Conservation (phyloP, 1,139 yeast species). For the Sugiyamaella sp. region DNA sequence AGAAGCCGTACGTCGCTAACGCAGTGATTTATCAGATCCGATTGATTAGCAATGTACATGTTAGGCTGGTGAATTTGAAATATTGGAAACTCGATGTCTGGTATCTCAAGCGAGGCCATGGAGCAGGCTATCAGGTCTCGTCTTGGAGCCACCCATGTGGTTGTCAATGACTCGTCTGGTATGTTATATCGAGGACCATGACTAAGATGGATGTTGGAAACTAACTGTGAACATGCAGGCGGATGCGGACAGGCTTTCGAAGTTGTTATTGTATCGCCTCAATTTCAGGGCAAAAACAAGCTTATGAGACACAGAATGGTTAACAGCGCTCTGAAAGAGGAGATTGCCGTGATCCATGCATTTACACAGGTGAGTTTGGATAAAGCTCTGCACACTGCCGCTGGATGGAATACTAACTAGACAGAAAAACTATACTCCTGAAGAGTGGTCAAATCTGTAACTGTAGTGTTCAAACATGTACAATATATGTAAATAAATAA, state of each 20-base stretch:
- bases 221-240: conserved; percentile 44
- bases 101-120: conserved; percentile 30
- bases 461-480: background rate
- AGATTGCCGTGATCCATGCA: conserved; percentile 86
- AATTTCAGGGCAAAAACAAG: conserved; percentile 80
- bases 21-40: conserved; percentile 9
- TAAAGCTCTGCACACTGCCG: background rate
- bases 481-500: conserved; percentile 3
- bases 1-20: conserved; percentile 10
- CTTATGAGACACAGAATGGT: conserved; percentile 85
- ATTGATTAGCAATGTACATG: conserved; percentile 12
- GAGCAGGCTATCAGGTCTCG: conserved; percentile 39
- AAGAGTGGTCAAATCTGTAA: conserved; percentile 24
- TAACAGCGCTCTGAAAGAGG: conserved; percentile 75
- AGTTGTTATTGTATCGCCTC: conserved; percentile 75
- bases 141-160: conserved; percentile 44
- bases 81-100: conserved; percentile 12
- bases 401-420: background rate
- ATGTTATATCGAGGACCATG: conserved; percentile 15
- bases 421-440: conserved; percentile 29
- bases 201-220: background rate
- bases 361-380: conserved; percentile 88
- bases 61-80: background rate
- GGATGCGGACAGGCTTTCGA: conserved; percentile 89
- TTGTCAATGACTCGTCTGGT: conserved; percentile 46